A percentile compares a stretch with the other conserved stretches of the same genome.
phyloP scores from a whole-genome alignment of 2,329 filamentous ascomycete genomes.

The Colletotrichum sp. region DNA sequence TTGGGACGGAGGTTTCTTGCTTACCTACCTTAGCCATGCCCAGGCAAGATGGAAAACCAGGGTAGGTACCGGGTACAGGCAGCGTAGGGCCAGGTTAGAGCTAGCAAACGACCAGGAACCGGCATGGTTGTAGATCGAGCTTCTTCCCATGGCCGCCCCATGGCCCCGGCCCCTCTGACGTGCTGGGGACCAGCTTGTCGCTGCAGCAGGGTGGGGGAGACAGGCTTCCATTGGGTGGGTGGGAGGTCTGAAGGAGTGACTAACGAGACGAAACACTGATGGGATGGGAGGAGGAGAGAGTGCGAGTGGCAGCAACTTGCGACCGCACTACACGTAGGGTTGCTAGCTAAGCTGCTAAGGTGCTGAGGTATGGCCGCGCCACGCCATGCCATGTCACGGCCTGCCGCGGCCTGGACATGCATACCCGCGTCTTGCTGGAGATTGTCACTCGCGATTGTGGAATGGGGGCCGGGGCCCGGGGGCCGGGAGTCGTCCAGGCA shows the following conservation, averaged over 20 bases:
- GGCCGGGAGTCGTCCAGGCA: neutral
- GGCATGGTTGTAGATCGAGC: neutral
- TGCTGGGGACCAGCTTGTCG: constrained; percentile 11
- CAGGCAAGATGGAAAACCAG: neutral
- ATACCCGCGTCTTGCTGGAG: constrained; percentile 8
- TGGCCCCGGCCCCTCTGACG: constrained; percentile 10
- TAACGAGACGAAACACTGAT: neutral
- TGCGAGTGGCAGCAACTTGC: neutral
- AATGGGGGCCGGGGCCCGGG: neutral
- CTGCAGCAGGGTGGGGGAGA: neutral
- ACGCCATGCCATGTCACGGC: constrained; percentile 10
- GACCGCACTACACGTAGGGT: neutral
- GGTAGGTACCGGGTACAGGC: neutral
- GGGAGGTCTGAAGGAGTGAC: constrained; percentile 5
- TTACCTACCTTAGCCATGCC: neutral
- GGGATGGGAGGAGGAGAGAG: neutral
- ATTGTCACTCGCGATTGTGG: neutral
- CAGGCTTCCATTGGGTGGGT: neutral
- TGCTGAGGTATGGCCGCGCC: constrained; percentile 15
- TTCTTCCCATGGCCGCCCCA: neutral
- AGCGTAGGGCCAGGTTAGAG: neutral
- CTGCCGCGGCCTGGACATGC: constrained; percentile 4
- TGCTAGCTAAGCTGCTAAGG: neutral
- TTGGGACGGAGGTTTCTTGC: neutral
- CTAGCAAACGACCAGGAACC: neutral